phyloP scores from a whole-genome alignment of 2,329 filamentous ascomycete genomes.

The Onygenales sp. region DNA sequence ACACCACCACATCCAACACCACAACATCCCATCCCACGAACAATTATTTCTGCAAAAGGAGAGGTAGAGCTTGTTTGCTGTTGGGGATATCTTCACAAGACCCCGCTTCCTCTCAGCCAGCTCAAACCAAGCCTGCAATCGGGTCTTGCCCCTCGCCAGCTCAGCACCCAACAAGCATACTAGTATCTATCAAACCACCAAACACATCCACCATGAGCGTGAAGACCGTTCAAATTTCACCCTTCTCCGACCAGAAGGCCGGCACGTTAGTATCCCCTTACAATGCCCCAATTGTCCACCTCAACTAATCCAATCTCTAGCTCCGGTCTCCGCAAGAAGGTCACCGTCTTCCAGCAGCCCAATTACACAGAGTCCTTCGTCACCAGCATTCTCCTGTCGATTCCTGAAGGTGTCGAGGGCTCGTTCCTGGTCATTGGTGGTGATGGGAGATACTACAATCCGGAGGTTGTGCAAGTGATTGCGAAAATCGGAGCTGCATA shows the following conservation, averaged over 20 bases:
- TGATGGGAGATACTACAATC: slow-evolving; percentile 95
- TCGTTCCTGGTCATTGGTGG: slow-evolving; percentile 93
- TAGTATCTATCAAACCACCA: background rate
- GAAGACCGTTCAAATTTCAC: slow-evolving; percentile 70
- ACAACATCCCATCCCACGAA: too few relatives aligned
- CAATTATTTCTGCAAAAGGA: too few relatives aligned
- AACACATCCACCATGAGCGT: slow-evolving; percentile 52
- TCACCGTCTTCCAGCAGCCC: slow-evolving; percentile 89
- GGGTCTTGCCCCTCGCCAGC: too few relatives aligned
- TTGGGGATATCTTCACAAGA: too few relatives aligned
- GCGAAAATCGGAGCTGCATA: slow-evolving; percentile 96
- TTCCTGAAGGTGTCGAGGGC: slow-evolving; percentile 83
- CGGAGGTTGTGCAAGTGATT: slow-evolving; percentile 91
- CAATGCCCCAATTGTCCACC: slow-evolving; percentile 3
- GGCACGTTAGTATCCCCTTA: slow-evolving; percentile 68
- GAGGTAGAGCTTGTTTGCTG: too few relatives aligned
- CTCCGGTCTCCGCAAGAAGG: slow-evolving; percentile 97
- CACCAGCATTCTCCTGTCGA: slow-evolving; percentile 86
- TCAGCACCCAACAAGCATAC: too few relatives aligned
- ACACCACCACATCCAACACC: background rate
- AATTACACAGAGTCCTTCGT: slow-evolving; percentile 97
- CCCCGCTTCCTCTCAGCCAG: too few relatives aligned
- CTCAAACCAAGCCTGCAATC: too few relatives aligned
- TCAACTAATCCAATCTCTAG: slow-evolving; percentile 40
- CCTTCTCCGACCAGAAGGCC: slow-evolving; percentile 95